phyloP scores from a whole-genome alignment of 176 grass and related monocot genomes.

The Poa pratensis region DNA sequence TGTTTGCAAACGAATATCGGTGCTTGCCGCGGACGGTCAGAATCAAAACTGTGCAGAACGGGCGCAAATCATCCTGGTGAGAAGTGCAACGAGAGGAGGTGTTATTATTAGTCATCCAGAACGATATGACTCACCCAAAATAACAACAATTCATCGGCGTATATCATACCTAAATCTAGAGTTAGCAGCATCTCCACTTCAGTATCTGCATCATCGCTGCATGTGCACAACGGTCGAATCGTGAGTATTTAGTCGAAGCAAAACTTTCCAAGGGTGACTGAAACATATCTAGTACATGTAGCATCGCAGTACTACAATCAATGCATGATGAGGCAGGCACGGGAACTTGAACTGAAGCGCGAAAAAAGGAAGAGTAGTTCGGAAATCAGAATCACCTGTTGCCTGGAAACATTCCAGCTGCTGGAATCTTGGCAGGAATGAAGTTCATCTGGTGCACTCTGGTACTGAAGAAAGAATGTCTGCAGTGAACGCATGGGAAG shows the following conservation, averaged over 20 bases:
- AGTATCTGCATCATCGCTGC: conserved; percentile 27
- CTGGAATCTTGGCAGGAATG: conserved; percentile 48
- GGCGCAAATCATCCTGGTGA: conserved; percentile 38
- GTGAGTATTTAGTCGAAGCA: background rate
- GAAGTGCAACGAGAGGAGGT: background rate
- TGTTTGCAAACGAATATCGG: background rate
- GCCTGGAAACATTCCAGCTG: conserved; percentile 35
- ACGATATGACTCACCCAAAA: background rate
- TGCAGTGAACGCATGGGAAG: conserved; percentile 44
- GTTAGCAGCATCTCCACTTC: conserved; percentile 14
- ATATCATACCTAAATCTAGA: conserved; percentile 38
- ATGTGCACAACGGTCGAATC: background rate
- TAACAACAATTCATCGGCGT: background rate
- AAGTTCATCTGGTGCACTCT: conserved; percentile 13
- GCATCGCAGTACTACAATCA: background rate
- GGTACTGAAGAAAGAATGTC: conserved; percentile 47
- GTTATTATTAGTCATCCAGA: background rate
- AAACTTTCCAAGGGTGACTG: background rate
- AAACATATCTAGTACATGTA: too few species aligned
- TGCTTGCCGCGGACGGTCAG: conserved; percentile 1
- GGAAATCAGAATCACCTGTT: conserved; percentile 43
- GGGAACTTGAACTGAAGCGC: background rate
- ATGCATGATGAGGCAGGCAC: conserved; percentile 4
- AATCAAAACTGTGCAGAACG: conserved; percentile 41
- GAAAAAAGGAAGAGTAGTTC: background rate